Evolutionary conservation across 805 yeast species (phyloP).

Genomic region (Kazachstania taianensis): DNA sequence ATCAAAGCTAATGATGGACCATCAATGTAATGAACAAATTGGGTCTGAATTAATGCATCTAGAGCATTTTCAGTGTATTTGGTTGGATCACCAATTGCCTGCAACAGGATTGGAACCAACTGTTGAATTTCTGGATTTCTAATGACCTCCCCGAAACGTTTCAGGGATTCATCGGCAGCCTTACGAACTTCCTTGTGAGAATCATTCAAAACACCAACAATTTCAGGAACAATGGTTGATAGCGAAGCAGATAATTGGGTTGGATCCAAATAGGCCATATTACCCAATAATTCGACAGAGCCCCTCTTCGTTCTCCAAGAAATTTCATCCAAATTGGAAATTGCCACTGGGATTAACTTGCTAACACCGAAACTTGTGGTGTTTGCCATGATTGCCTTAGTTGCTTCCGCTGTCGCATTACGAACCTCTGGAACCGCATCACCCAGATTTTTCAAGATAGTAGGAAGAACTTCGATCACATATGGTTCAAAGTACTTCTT

Average conservation of each 20-base stretch:
- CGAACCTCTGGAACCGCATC: slow-evolving; percentile 81
- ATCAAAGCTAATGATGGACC: slow-evolving; percentile 95
- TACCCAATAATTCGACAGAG: slow-evolving; percentile 88
- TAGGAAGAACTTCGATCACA: slow-evolving; percentile 78
- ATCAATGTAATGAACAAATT: slow-evolving; percentile 94
- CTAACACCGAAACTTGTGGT: slow-evolving; percentile 91
- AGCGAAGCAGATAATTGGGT: slow-evolving; percentile 83
- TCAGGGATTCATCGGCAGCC: slow-evolving; percentile 83
- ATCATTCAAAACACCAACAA: slow-evolving; percentile 88
- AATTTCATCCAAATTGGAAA: slow-evolving; percentile 73
- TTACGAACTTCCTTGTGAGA: slow-evolving; percentile 94
- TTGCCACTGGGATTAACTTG: slow-evolving; percentile 82
- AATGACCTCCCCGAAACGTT: slow-evolving; percentile 92
- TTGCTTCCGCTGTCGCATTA: slow-evolving; percentile 78
- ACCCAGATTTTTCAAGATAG: slow-evolving; percentile 71
- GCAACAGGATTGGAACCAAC: slow-evolving; percentile 76
- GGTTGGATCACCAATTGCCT: slow-evolving; percentile 95
- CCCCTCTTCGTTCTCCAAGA: slow-evolving; percentile 97
- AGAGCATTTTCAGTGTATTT: slow-evolving; percentile 79
- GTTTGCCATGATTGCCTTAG: slow-evolving; percentile 77
- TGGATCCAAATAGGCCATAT: slow-evolving; percentile 97
- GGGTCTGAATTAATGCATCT: slow-evolving; percentile 77
- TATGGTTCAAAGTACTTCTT: slow-evolving; percentile 87
- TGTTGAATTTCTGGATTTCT: slow-evolving; percentile 93
- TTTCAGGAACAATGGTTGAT: slow-evolving; percentile 88